phyloP scores from a whole-genome alignment of 208 protist species.

The Leishmania guyanensis region DNA sequence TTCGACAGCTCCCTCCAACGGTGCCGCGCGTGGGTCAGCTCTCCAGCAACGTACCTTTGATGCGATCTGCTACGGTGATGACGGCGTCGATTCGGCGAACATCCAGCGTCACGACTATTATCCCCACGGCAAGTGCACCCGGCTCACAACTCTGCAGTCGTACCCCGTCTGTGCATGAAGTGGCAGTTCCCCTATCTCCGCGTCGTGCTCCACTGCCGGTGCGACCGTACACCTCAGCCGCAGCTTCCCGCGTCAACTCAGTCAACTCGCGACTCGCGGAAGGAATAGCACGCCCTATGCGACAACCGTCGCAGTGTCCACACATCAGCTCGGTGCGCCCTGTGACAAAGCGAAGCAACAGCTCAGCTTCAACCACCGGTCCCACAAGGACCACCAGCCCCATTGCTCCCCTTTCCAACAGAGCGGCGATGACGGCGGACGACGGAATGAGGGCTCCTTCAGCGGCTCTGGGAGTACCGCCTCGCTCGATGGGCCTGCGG shows the following conservation, averaged over 20 bases:
- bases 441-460: not conserved
- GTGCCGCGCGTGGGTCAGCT: conserved; percentile 12
- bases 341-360: not conserved
- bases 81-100: not conserved
- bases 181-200: not conserved
- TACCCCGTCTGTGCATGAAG: conserved; percentile 14
- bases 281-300: not conserved
- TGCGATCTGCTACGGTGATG: not conserved
- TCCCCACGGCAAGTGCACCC: not conserved
- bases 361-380: not conserved
- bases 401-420: not conserved
- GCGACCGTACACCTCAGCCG: conserved; percentile 22
- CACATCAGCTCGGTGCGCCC: not conserved
- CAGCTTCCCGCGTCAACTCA: conserved; percentile 35
- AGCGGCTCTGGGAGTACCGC: not conserved
- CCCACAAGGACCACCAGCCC: not conserved
- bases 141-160: conserved; percentile 12
- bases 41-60: not conserved
- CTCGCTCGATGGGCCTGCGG: conserved; percentile 12
- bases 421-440: not conserved
- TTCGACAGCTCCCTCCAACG: conserved; percentile 4
- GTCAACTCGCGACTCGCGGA: conserved; percentile 38
- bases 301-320: not conserved
- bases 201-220: not conserved
- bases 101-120: not conserved